Base-by-base conservation (phyloP, 2,329 filamentous ascomycete species). In the Hypocreales sp. region DNA sequence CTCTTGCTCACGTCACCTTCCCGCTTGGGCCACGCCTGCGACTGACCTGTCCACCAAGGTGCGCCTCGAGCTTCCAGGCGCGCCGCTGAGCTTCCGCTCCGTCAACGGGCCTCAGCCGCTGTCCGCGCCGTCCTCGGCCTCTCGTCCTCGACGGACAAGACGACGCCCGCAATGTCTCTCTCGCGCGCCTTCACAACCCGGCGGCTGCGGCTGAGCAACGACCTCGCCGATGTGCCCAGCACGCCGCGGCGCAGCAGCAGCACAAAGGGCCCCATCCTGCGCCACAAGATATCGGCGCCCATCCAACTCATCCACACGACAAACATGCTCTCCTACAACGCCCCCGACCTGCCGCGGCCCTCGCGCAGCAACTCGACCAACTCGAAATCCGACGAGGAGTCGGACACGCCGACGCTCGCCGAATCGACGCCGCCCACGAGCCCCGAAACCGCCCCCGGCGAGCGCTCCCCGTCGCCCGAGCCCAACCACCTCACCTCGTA, bases 321-420 rank as follows among this genome's bases (percentile, higher is more conserved):
- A 40, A 98, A 95, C 55, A 83, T 92, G 69, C 75, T 94, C 29
- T 84, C 83, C 7, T 93, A 93, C 65, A 87, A 87, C 47, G 86
- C 90, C 8, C 87, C 87, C 27, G 79, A 94, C 47, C 74, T 94
- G 35, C 59, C 60, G 24, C 64, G 45, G 45, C 49, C 38, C n/a
- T 41, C 60, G 8, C 69, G 66, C 21, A 60, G 60, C 45, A 61
- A 60, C 41, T 58, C 56, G 6, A 60, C 65, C 3, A 56, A 52
- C 31, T 64, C 65, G 32, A 64, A 66, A 39, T 79, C 76, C 4
- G 72, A 72, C 22, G 74, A 79, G 32, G 80, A 87, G 37, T 83
- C 77, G 5, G 80, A 87, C 40, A 69, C 69, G 31, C 55, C 60
- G 20, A 65, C 59, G n/a, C 64, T 48, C 8, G 52, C 48, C 27